Conservation (phyloP, 768 basidiomycete species). For the Lactarius psammicola region DNA sequence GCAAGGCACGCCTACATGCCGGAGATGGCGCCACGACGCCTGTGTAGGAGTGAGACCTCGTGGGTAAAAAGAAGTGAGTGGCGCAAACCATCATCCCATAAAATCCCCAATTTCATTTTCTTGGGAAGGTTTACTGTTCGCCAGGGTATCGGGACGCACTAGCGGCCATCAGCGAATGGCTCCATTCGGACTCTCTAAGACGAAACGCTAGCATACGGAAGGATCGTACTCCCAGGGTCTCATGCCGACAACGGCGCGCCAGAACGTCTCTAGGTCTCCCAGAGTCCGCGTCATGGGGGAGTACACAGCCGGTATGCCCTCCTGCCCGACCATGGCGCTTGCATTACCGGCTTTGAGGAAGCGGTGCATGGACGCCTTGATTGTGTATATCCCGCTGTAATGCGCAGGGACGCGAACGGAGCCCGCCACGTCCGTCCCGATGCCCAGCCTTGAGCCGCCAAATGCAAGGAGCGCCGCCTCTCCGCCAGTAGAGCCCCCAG, state of each 20-base stretch:
- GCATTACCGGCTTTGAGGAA: slow-evolving; percentile 53
- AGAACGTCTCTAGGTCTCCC: slow-evolving; percentile 62
- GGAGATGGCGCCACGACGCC: slow-evolving; percentile 60
- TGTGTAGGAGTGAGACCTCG: slow-evolving; percentile 30
- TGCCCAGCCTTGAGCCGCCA: slow-evolving; percentile 38
- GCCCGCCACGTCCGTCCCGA: slow-evolving; percentile 71
- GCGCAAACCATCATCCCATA: slow-evolving; percentile 54
- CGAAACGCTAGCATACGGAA: slow-evolving; percentile 33
- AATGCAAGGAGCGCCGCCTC: slow-evolving; percentile 64
- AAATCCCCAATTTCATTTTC: slow-evolving; percentile 21
- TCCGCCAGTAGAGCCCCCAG: slow-evolving; percentile 70
- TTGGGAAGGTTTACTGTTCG: slow-evolving; percentile 28
- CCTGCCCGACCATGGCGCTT: slow-evolving; percentile 52
- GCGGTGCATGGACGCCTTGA: slow-evolving; percentile 56
- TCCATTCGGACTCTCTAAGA: too few species aligned
- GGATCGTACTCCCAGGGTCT: slow-evolving; percentile 70
- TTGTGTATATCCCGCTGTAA: slow-evolving; percentile 61
- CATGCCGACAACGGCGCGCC: slow-evolving; percentile 57
- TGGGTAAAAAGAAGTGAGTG: background rate
- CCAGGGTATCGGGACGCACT: slow-evolving; percentile 41
- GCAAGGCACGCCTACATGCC: slow-evolving; percentile 54
- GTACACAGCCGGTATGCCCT: slow-evolving; percentile 52
- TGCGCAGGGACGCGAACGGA: slow-evolving; percentile 65
- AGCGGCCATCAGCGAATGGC: background rate
- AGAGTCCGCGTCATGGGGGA: slow-evolving; percentile 64